Evolutionary conservation across 1,139 yeast species (phyloP).

Genomic region (Geotrichum phurueaensis): DNA sequence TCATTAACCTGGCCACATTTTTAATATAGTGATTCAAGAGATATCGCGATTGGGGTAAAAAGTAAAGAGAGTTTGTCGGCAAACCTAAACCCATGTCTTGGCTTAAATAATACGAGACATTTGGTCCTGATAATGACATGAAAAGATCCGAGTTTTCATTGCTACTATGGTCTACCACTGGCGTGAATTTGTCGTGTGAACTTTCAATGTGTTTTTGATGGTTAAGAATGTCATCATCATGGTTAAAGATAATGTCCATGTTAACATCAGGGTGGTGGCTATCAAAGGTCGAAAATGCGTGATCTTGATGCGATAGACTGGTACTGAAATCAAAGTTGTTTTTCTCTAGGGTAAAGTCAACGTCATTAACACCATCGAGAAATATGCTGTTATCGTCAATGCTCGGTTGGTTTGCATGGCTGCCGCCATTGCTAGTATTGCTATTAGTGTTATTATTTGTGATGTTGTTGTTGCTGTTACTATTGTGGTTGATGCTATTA

Average conservation of each 20-base stretch:
- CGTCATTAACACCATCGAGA: background rate
- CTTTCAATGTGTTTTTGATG: background rate
- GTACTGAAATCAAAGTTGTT: background rate
- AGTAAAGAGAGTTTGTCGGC: conserved; percentile 61
- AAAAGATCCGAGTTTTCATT: conserved; percentile 13
- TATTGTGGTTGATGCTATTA: conserved; percentile 12
- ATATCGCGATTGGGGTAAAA: conserved; percentile 42
- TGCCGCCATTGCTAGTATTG: conserved; percentile 37
- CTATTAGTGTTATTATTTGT: conserved; percentile 4
- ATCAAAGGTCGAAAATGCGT: background rate
- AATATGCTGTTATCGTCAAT: background rate
- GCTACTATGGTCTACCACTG: background rate
- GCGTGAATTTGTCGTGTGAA: background rate
- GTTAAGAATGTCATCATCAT: background rate
- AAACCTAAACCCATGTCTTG: conserved; percentile 11
- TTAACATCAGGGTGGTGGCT: conserved; percentile 4
- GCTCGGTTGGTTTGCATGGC: conserved; percentile 33
- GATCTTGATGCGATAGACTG: background rate
- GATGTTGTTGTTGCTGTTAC: conserved; percentile 14
- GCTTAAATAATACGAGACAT: conserved; percentile 10
- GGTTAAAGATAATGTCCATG: conserved; percentile 53
- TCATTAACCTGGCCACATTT: conserved; percentile 81
- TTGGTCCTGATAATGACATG: conserved; percentile 9
- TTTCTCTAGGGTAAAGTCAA: background rate
- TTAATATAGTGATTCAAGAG: conserved; percentile 68